phyloP scores from a whole-genome alignment of 2,329 filamentous ascomycete genomes.

The Trichoderma semiorbis region DNA sequence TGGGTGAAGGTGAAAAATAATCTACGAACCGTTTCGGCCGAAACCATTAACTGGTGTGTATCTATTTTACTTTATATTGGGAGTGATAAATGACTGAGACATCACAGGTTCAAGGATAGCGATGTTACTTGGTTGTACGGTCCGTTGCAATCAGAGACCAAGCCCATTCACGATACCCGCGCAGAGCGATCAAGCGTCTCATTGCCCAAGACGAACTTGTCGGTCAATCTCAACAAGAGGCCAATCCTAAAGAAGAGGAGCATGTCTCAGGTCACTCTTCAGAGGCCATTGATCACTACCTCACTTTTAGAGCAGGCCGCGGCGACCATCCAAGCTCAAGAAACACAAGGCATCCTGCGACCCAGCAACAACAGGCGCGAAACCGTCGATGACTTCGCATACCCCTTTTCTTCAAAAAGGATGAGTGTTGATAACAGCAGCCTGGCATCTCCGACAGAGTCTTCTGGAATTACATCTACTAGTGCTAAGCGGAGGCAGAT shows the following conservation, averaged over 20 bases:
- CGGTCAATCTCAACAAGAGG: neutral
- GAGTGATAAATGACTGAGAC: neutral
- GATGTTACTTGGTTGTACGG: neutral
- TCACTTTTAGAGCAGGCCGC: neutral
- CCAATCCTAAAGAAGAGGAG: neutral
- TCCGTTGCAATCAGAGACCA: neutral
- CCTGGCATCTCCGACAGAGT: neutral
- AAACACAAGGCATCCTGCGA: neutral
- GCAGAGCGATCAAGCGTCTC: neutral
- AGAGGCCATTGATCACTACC: neutral
- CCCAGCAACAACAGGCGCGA: neutral
- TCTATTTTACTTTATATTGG: neutral
- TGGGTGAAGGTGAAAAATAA: neutral
- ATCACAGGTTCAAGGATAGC: neutral
- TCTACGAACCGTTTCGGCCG: neutral
- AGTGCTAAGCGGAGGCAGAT: neutral
- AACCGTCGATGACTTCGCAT: neutral
- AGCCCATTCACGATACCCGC: neutral
- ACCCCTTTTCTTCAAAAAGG: neutral
- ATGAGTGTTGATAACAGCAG: neutral
- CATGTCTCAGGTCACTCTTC: neutral
- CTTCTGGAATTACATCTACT: neutral
- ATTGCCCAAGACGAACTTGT: too few species aligned
- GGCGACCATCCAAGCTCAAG: neutral
- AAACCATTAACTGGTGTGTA: neutral